Percentiles rank a stretch among this genome's conserved stretches.
Evolutionary conservation across 2,329 filamentous ascomycete genomes (phyloP).

Genomic region (Capronia epimyces): DNA sequence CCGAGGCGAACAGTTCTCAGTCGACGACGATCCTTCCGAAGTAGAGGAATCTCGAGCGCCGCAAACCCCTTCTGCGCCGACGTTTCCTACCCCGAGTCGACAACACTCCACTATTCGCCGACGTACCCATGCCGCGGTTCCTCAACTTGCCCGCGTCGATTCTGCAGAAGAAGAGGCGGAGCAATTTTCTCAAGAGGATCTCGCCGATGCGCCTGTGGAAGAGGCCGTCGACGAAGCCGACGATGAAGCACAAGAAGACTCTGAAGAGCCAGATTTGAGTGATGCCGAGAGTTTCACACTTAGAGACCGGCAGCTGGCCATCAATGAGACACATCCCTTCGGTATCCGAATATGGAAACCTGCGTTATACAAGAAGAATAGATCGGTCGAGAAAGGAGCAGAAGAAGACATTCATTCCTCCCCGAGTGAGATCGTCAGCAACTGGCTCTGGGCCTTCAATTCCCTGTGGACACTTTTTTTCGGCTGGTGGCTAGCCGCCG

Average conservation of each 20-base stretch:
- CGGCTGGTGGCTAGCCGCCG: constrained; percentile 88
- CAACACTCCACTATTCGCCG: constrained; percentile 39
- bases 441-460: constrained; percentile 82
- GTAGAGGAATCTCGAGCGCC: constrained; percentile 58
- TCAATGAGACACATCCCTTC: constrained; percentile 98
- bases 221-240: constrained; percentile 42
- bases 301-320: constrained; percentile 92
- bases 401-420: constrained; percentile 96
- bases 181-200: constrained; percentile 35
- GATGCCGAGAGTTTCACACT: constrained; percentile 97
- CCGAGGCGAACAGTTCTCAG: constrained; percentile 80
- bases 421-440: constrained; percentile 79
- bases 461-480: constrained; percentile 84
- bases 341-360: constrained; percentile 99
- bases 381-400: constrained; percentile 91
- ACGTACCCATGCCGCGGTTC: constrained; percentile 34
- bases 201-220: constrained; percentile 33
- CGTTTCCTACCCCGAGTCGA: constrained; percentile 36
- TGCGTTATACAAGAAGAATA: constrained; percentile 92
- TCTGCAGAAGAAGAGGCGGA: constrained; percentile 37
- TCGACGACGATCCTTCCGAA: constrained; percentile 79
- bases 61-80: constrained; percentile 32
- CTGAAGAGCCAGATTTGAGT: constrained; percentile 69
- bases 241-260: constrained; percentile 53
- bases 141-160: constrained; percentile 35